phyloP scores from a whole-genome alignment of 306 rosid species.

The Corylus heterophylla region DNA sequence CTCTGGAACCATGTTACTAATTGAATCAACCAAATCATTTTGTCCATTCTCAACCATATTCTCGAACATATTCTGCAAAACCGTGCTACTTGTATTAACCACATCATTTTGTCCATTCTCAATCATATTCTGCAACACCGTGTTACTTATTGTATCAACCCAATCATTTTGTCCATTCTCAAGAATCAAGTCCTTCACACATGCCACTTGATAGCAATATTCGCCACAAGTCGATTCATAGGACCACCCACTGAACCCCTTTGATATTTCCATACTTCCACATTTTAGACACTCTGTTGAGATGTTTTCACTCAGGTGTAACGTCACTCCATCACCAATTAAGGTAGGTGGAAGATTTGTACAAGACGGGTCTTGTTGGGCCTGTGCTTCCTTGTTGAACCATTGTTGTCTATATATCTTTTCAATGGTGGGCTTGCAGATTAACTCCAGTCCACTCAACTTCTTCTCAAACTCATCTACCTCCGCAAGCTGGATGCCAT shows the following conservation, averaged over 20 bases:
- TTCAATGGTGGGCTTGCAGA: conserved; percentile 67
- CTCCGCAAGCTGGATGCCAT: conserved; percentile 56
- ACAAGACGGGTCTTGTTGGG: conserved; percentile 44
- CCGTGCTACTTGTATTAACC: too few relatives aligned
- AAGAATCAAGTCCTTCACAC: conserved; percentile 44
- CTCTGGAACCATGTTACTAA: too few relatives aligned
- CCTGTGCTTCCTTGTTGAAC: conserved; percentile 3
- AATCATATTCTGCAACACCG: too few relatives aligned
- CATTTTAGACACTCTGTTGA: conserved; percentile 34
- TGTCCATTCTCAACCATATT: conserved; percentile 23
- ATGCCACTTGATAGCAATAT: conserved; percentile 40
- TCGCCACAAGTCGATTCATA: conserved; percentile 26
- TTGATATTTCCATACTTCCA: conserved; percentile 24
- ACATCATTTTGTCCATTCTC: too few relatives aligned
- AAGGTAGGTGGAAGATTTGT: conserved; percentile 25
- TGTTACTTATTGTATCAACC: background rate
- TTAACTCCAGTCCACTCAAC: conserved; percentile 57
- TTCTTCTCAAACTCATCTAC: conserved; percentile 65
- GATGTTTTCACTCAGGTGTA: conserved; percentile 24
- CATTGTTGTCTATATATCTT: conserved; percentile 48
- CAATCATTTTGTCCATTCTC: conserved; percentile 20
- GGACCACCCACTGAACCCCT: conserved; percentile 39
- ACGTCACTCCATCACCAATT: conserved; percentile 14
- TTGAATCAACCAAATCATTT: background rate
- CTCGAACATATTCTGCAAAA: too few relatives aligned